Base-by-base conservation (phyloP, 2,329 filamentous ascomycete genomes). In the Monosporascus sp. region DNA sequence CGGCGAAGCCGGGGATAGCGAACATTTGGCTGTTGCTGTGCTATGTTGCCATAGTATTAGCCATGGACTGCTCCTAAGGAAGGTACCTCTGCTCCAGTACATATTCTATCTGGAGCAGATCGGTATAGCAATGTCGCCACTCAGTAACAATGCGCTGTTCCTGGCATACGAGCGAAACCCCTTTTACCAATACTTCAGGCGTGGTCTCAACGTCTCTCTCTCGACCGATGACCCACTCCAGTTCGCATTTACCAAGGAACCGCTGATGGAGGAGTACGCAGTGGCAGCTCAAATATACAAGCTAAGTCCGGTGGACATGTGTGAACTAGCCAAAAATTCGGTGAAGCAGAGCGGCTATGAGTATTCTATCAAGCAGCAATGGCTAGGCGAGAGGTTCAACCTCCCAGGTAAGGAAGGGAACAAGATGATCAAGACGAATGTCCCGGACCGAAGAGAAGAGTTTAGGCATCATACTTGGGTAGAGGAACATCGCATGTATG, bases 221-320 rank as follows among this genome's bases (percentile, higher is more conserved):
- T 97, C 93, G 2, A 97, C 94, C 0, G 94, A 99, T 65, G 94
- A 99, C 67, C 94, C 94, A 22, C 79, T 99, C 47, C 94, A 99
- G 67, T 99, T 99, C 68, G 94, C 94, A 2, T 99, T 97, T 67
- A 99, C 94, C 6, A 99, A 97, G 65, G 94, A 99, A 70, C 94
- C 94, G 1, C 74, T 99, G 53, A 99, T 99, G 60, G 94, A 99
- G 70, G 94, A 99, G 68, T 99, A 99, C 66, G 92, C 93, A 0
- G 94, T 99, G 8, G 94, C 94, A 3, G 94, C 94, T 5, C 94
- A 99, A 72, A 99, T 99, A 54, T 99, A 97, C 75, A 97, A 97
- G 73, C 83, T 99, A 39, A 95, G 86, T 65, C 88, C 93, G 1
- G 92, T 97, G 4, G 94, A 99, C 65, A 99, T 99, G 94, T 97